A percentile compares a stretch with the other conserved stretches of the same genome.
phyloP scores from a whole-genome alignment of 495 filamentous ascomycete genomes.

The Amniculicola lignicola region DNA sequence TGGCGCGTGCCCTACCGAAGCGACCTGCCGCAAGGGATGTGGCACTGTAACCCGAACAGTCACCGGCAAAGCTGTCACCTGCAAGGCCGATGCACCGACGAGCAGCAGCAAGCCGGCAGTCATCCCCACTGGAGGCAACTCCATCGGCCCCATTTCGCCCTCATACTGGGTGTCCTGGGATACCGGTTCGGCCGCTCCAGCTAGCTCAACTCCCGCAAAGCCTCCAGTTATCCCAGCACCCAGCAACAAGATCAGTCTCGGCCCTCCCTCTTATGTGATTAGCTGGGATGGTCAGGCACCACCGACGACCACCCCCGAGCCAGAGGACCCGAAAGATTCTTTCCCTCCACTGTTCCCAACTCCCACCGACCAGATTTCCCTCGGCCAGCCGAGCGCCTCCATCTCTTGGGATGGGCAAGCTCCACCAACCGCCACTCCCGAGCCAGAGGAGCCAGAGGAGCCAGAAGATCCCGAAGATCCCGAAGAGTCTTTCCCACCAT shows the following conservation, averaged over 20 bases:
- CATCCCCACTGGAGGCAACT: background rate
- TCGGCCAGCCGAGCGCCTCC: background rate
- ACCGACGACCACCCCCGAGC: background rate
- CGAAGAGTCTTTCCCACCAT: no score
- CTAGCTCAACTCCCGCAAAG: constrained; percentile 1
- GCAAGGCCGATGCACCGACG: no score
- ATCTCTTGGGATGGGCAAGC: background rate
- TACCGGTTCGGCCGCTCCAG: background rate
- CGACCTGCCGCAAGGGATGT: constrained; percentile 10
- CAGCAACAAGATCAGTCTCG: background rate
- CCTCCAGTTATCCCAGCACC: constrained; percentile 6
- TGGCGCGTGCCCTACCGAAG: constrained; percentile 9
- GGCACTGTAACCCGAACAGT: background rate
- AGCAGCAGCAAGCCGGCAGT: background rate
- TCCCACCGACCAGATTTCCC: constrained; percentile 1
- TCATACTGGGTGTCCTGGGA: constrained; percentile 11
- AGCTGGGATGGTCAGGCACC: background rate
- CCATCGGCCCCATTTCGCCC: background rate
- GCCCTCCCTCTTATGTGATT: background rate
- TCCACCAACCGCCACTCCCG: background rate
- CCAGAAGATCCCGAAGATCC: background rate
- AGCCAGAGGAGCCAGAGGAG: background rate
- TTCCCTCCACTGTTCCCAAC: background rate
- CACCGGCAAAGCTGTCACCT: no score
- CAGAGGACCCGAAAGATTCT: background rate